Evolutionary conservation across 2,329 filamentous ascomycete species (phyloP), one percentile per base, ranked within the genome.

Genomic region (Pseudogymnoascus sp.): DNA sequence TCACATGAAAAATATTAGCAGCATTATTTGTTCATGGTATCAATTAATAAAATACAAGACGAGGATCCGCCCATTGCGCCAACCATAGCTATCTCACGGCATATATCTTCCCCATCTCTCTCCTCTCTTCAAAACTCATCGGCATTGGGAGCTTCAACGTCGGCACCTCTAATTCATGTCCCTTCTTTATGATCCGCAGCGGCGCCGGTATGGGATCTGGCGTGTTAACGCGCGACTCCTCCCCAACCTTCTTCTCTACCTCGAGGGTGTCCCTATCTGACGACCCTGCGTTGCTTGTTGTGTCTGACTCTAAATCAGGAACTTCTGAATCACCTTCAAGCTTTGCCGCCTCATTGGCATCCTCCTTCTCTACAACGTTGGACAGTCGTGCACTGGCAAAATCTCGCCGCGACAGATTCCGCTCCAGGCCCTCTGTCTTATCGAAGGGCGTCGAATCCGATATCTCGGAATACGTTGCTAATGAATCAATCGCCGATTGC

Each of bases 41-140:
- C 44, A 28, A 26, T 7, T 28, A 23, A 28, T 15, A 50, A 15
- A 53, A 17, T 53, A 53, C 47, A 53, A 17, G 36, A 17, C 36
- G 11, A 44, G 19, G 13, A 21, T 15, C 40, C 40, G 6, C 42
- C 42, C 11, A 47, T 47, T 47, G 21, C 42, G 19, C 42, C 44
- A 2, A 17, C 44, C 11, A 53, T 26, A 31, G n/a, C 26, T 31
- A 53, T 26, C 47, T 53, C n/a, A 53, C 47, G 13, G 47, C 26
- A 31, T 53, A 53, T 31, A 53, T 31, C 26, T 26, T 53, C n/a
- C 47, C n/a, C 47, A 53, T 53, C 4, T 31, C 47, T 3, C 47
- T 53, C 47, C 47, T 53, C 26, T 53, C 47, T 10, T 53, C 47
- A n/a, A 53, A 53, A 53, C 47, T 53, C 47, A 17, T 53, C n/a